phyloP scores from a whole-genome alignment of 768 basidiomycete genomes.

The Boletus coccyginus region DNA sequence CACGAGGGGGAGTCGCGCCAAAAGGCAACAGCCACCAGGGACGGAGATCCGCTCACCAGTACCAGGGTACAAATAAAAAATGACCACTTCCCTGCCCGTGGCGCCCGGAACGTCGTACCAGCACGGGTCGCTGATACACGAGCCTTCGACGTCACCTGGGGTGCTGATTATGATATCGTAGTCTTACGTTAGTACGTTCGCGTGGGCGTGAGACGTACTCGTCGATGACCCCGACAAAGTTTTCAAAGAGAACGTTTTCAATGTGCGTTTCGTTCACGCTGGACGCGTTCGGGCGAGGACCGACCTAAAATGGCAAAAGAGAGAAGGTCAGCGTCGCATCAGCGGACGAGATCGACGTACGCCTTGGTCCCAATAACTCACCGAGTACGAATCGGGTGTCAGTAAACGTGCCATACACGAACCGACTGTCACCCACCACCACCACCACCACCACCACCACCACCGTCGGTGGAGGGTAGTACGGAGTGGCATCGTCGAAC shows the following conservation, averaged over 20 bases:
- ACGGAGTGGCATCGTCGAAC: background rate
- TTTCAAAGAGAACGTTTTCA: conserved; percentile 52
- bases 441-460: conserved; percentile 48
- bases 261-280: conserved; percentile 53
- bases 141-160: background rate
- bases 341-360: conserved; percentile 27
- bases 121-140: background rate
- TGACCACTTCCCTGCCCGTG: conserved; percentile 56
- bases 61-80: conserved; percentile 53
- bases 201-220: conserved; percentile 41
- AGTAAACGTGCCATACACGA: background rate
- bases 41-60: background rate
- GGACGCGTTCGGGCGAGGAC: conserved; percentile 43
- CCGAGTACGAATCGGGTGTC: background rate
- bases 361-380: conserved; percentile 62
- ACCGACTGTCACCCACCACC: no score
- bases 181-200: background rate
- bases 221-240: conserved; percentile 50
- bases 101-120: conserved; percentile 31
- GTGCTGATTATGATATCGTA: background rate
- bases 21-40: background rate
- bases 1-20: background rate
- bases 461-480: no score
- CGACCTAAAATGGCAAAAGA: conserved; percentile 22
- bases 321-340: background rate